Percentiles rank a stretch among this genome's conserved stretches.
Conservation (phyloP, 768 basidiomycete species). For the Bullera alba region DNA sequence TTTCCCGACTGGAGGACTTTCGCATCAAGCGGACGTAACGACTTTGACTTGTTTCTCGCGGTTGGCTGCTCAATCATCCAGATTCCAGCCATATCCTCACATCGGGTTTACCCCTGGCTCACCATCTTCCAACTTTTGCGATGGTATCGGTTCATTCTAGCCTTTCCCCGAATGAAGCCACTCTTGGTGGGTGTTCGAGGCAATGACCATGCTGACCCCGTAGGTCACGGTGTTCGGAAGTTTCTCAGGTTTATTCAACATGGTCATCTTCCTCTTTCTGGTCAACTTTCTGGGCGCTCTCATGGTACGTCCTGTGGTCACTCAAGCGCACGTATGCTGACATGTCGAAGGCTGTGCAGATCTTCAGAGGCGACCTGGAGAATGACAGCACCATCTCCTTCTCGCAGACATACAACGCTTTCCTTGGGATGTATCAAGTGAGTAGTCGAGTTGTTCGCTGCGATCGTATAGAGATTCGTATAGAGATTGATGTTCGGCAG, state of each 20-base stretch:
- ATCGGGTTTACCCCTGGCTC: conserved; percentile 73
- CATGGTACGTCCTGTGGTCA: conserved; percentile 48
- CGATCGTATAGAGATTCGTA: too few species aligned
- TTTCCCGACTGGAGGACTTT: conserved; percentile 79
- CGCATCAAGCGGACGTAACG: conserved; percentile 57
- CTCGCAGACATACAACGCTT: conserved; percentile 73
- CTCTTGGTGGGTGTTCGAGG: conserved; percentile 58
- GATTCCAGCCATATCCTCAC: conserved; percentile 65
- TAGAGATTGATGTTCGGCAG: too few species aligned
- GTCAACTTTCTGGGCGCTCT: conserved; percentile 81
- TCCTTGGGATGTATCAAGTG: conserved; percentile 69
- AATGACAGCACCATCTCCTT: conserved; percentile 58
- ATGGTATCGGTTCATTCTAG: conserved; percentile 87
- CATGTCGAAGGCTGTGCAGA: conserved; percentile 54
- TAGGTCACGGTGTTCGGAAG: conserved; percentile 86
- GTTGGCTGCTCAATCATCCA: conserved; percentile 71
- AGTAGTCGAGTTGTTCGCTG: background rate
- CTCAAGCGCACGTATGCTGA: background rate
- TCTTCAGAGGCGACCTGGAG: conserved; percentile 74
- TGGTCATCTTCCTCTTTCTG: conserved; percentile 80
- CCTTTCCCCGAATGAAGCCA: conserved; percentile 81
- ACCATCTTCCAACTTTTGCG: conserved; percentile 76
- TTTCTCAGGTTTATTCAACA: conserved; percentile 81
- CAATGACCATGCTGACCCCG: background rate
- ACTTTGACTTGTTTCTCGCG: conserved; percentile 69